Evolutionary conservation across 176 grass and related monocot genomes (phyloP).

Genomic region (Zizania latifolia): DNA sequence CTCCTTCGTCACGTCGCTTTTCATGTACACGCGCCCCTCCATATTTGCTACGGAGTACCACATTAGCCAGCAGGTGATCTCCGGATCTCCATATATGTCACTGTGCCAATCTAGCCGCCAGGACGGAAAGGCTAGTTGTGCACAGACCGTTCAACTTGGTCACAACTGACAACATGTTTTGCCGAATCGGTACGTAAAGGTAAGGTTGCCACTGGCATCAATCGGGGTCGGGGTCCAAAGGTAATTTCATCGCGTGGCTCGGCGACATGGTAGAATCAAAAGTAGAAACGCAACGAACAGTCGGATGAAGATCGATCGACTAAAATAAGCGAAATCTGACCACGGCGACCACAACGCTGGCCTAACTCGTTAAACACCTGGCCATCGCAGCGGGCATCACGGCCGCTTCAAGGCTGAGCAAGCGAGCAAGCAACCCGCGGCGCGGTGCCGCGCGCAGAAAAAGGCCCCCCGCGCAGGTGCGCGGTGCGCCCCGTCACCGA

Average conservation of each 20-base stretch:
- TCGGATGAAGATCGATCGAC: too few relatives aligned
- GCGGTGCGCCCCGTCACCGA: not conserved
- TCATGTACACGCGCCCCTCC: not conserved
- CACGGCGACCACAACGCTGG: not conserved
- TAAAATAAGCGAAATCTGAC: not conserved
- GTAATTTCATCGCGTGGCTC: not conserved
- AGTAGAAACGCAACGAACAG: not conserved
- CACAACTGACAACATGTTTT: not conserved
- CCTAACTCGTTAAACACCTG: constrained; percentile 44
- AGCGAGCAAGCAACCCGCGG: not conserved
- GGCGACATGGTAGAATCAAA: not conserved
- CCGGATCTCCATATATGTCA: not conserved
- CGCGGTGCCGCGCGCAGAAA: constrained; percentile 14
- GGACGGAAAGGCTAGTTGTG: not conserved
- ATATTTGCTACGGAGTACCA: not conserved
- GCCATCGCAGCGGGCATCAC: not conserved
- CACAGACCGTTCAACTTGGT: not conserved
- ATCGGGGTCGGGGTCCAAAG: not conserved
- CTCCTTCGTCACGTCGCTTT: not conserved
- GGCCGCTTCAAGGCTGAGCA: constrained; percentile 33
- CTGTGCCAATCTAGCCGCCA: not conserved
- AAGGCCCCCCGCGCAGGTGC: not conserved
- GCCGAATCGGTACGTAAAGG: not conserved
- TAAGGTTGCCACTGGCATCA: not conserved
- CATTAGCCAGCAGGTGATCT: not conserved